These are phyloP conservation scores for Brassica incana DNA, from an alignment of 345 rosid species.

Conservation along the genomic window DNA sequence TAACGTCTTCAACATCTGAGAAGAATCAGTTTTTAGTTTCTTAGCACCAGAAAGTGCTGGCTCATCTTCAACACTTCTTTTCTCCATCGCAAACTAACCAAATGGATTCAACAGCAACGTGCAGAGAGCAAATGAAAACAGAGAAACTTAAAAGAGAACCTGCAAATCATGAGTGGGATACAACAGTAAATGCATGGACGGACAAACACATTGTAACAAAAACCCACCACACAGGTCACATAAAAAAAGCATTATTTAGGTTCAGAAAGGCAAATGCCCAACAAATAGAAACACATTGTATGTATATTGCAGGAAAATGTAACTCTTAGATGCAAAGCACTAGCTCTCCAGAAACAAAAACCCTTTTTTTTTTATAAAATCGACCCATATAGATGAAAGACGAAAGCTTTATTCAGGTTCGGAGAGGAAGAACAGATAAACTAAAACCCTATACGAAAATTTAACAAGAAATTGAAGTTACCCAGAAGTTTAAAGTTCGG, in stretches of 20 bases:
- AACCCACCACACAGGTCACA: neutral
- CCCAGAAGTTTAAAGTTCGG: neutral
- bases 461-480: neutral
- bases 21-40: constrained; percentile 8
- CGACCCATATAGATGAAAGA: neutral
- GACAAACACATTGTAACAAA: neutral
- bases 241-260: neutral
- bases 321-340: neutral
- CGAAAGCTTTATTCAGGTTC: neutral
- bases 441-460: neutral
- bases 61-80: neutral
- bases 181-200: neutral
- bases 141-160: no score
- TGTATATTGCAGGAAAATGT: neutral
- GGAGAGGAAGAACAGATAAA: neutral
- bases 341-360: neutral
- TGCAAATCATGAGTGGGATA: neutral
- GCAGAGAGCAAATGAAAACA: neutral
- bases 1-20: constrained; percentile 2
- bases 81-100: neutral
- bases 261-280: neutral
- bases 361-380: no score
- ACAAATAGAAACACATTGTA: neutral
- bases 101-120: neutral
- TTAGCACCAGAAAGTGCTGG: neutral